Base-by-base conservation (phyloP, 2,329 filamentous ascomycete genomes). In the Delphinella strobiligena region DNA sequence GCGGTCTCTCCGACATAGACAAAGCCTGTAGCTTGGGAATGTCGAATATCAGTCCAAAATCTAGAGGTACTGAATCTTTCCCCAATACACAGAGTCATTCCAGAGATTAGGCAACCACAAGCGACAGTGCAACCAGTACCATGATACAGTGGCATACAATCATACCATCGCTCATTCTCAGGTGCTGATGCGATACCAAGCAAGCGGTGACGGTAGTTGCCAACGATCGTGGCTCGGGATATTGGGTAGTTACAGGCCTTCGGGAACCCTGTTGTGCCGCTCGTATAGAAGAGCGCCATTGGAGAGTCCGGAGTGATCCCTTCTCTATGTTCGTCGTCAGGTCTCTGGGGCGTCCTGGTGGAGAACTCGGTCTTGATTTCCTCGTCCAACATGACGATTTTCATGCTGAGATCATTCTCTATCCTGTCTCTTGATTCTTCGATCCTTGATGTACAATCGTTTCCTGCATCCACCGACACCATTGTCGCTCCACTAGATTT, bases 1-100 rank as follows among this genome's bases (percentile, higher is more conserved):
- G 82, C 73, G 0, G 80, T 84, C 55, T 88, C 82, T 50, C 82
- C 82, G 2, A 88, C 82, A 52, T 88, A 88, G 14, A 82, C 74
- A 48, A 87, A 82, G 51, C 74, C 72, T 0, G 80, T 86, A 1
- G 82, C 74, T 11, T 70, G 61, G 0, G 75, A 78, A 42, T 78
- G 78, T 34, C 77, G 72, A 15, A 86, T 66, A 46, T 88, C 82
- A 22, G 62, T 59, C 82, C 82, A 87, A 64, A 88, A 87, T 14
- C 67, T 67, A 0, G 74, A 71, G 1, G 72, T 76, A 44, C 75
- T 81, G 63, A 88, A 88, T 54, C 71, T 75, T 39, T 71, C 72
- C 15, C 74, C 76, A 29, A 82, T 69, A 51, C 75, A 80, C 24
- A 80, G 60, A 0, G 76, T 77, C 8, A 70, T 46, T 2, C 75